Conservation (phyloP, 495 filamentous ascomycete species). For the Mycothermus thermophilus region DNA sequence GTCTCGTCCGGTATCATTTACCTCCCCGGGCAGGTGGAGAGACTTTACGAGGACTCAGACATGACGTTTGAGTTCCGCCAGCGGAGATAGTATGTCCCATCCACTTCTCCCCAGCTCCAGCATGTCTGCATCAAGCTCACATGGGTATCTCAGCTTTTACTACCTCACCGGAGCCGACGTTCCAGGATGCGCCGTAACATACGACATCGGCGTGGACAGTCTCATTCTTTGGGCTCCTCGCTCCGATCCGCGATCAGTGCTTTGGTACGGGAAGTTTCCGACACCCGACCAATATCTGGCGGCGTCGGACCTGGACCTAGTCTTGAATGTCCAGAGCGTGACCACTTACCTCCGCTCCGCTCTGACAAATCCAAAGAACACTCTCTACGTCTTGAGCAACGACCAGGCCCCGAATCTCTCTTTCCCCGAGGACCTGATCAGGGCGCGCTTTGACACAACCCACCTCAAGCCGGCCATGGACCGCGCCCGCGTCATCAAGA, state of each 20-base stretch:
- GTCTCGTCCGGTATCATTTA: conserved; percentile 49
- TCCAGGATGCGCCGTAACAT: conserved; percentile 46
- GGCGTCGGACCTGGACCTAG: conserved; percentile 39
- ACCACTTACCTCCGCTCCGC: conserved; percentile 18
- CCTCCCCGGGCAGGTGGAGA: conserved; percentile 36
- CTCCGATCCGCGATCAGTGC: conserved; percentile 38
- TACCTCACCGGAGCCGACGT: conserved; percentile 51
- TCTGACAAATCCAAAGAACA: conserved; percentile 18
- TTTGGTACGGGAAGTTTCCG: conserved; percentile 48
- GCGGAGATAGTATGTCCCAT: conserved; percentile 37
- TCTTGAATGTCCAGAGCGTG: conserved; percentile 26
- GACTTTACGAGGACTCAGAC: conserved; percentile 47
- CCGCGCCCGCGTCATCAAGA: conserved; percentile 61
- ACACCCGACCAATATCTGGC: conserved; percentile 36
- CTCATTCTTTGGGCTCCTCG: conserved; percentile 49
- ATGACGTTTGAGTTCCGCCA: conserved; percentile 47
- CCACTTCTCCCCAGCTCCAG: not conserved
- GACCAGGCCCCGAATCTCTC: conserved; percentile 29
- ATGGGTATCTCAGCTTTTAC: conserved; percentile 37
- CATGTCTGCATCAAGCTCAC: not conserved
- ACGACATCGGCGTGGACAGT: conserved; percentile 43
- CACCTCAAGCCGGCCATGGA: conserved; percentile 54
- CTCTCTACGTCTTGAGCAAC: conserved; percentile 29
- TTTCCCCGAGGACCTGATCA: conserved; percentile 20
- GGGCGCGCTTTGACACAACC: conserved; percentile 27